Base-by-base conservation (phyloP, 441 rosid genomes). In the Croton laevigatus region DNA sequence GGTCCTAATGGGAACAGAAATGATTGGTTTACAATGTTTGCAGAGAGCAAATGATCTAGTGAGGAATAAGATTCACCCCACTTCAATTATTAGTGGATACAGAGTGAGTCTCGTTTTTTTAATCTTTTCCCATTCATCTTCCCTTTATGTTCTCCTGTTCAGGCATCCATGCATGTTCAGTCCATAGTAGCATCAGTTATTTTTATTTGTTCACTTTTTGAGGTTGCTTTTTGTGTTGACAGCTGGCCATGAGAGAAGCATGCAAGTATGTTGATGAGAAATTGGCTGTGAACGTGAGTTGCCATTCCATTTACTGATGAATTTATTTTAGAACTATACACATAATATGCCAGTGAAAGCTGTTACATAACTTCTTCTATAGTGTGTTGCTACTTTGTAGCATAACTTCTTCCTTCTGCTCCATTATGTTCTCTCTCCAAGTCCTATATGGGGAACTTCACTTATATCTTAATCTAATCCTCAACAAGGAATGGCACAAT, bases 241-340 rank as follows among this genome's bases (percentile, higher is more conserved):
- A 95, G 97, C 93, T 95, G 78, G 99, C 99, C 1, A 95, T 95
- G 99, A 93, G 97, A 77, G 99, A 95, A 83, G 89, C 97, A 58
- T 93, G 99, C 83, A 93, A 95, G 75, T 95, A 93, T 78, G 85
- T 88, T 22, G 98, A 93, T 19, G 98, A 95, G 73, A 95, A 93
- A 70, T 80, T 95, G 76, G 96, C 90, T 34, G 90, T 91, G 44
- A 89, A 91, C 88, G 98, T 89, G 75, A 74, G 83, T 54, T 37
- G 62, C 58, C n/a, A 6, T 36, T 66, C 12, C 34, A 12, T 61
- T 44, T 71, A 8, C 69, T 16, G 55, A 64, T 69, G 14, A 16
- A 2, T 38, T 19, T 45, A 0, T 61, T 59, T 36, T 38, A 72
- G 55, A 58, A 58, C 61, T 32, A 6, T 19, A 14, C 7, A 32